Base-by-base conservation (phyloP, 169 alveolate species). In the Cryptosporidium sp. region DNA sequence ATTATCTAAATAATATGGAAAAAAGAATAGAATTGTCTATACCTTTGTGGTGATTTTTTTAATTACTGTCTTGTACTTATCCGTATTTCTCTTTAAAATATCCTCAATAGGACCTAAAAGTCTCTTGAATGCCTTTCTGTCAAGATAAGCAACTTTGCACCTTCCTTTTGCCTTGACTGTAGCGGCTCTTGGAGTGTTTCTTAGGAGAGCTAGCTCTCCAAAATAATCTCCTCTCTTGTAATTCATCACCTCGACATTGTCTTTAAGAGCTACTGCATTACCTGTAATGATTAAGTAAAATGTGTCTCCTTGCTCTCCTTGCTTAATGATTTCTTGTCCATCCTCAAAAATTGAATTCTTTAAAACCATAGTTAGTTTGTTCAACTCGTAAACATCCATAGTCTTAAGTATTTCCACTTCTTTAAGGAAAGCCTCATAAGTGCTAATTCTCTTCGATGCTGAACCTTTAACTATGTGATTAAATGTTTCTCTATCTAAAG, bases 141-240 rank as follows among this genome's bases (percentile, higher is more conserved):
- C 99, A 84, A 97, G 93, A 86, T 95, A 94, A 12, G 94, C 98
- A 3, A 86, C 96, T 84, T 74, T 92, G 87, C 93, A 95, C 55
- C 69, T 91, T 70, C 91, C 97, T 85, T 52, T 70, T 14, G 98
- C 98, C 70, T 95, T 94, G 58, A 97, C 97, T 74, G 98, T 97
- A 43, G 99, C 98, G 62, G 98, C 98, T 93, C 99, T 94, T 21
- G 99, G 98, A 21, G 97, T 95, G 69, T 97, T 96, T 58, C 95
- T 96, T 5, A 98, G 65, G 37, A 97, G 92, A 58, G 99, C 99
- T 39, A 98, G 91, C 92, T 98, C 99, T n/a, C 99, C 99, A 93
- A 98, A 98, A 93, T 97, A 97, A 73, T 97, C 98, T 2, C 99
- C 99, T 86, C 89, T 94, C 29, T 94, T 85, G 86, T 97, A 96